Evolutionary conservation across 495 filamentous ascomycete genomes (phyloP).

Genomic region (Thozetella sp.): DNA sequence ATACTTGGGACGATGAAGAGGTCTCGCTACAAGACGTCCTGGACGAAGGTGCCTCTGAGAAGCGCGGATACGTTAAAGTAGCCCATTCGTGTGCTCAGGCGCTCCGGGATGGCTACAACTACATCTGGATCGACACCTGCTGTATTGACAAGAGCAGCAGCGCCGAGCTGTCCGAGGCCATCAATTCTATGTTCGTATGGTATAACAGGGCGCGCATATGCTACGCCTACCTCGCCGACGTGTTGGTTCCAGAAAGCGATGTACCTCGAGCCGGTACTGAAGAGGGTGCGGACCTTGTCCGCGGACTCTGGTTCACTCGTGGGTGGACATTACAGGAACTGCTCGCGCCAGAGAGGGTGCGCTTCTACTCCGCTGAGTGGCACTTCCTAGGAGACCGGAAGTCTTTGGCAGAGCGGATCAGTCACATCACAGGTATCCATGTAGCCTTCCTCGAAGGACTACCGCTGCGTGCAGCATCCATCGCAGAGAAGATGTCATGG

Average conservation of each 20-base stretch:
- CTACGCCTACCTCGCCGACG: constrained; percentile 14
- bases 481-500: constrained; percentile 20
- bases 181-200: constrained; percentile 5
- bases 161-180: constrained; percentile 3
- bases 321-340: neutral
- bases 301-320: constrained; percentile 3
- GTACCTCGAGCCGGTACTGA: constrained; percentile 2
- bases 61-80: constrained; percentile 5
- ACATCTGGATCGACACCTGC: constrained; percentile 15
- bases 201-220: constrained; percentile 9
- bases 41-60: neutral
- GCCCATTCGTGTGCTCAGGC: constrained; percentile 9
- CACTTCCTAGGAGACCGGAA: neutral
- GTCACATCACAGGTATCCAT: neutral
- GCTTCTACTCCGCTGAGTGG: neutral
- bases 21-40: constrained; percentile 4
- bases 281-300: neutral
- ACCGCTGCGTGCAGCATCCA: neutral
- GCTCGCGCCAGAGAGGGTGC: neutral
- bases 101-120: constrained; percentile 8
- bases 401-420: neutral
- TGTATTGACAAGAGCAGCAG: constrained; percentile 4
- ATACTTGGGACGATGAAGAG: constrained; percentile 12
- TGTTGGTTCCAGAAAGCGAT: neutral
- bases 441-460: neutral